Percentiles rank a stretch among this genome's conserved stretches.
phyloP scores from a whole-genome alignment of 169 alveolate genomes.

The Ichthyophthirius multifiliis region DNA sequence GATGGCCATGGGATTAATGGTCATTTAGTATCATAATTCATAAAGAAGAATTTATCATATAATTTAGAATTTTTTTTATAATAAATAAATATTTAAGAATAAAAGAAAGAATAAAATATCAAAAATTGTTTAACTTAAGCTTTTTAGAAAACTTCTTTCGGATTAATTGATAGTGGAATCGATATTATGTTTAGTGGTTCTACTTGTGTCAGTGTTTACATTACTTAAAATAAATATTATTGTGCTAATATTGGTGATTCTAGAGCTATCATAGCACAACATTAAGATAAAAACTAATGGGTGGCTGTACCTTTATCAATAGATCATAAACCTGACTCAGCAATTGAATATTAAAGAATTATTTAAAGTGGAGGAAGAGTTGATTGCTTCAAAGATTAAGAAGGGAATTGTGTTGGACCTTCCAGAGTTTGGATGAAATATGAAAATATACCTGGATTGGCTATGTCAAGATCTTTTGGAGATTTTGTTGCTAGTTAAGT shows the following conservation, averaged over 20 bases:
- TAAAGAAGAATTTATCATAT: conserved; percentile 56
- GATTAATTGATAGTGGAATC: conserved; percentile 31
- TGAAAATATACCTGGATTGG: conserved; percentile 69
- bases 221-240: conserved; percentile 45
- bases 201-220: conserved; percentile 60
- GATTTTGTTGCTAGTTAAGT: conserved; percentile 59
- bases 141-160: neutral
- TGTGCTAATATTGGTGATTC: conserved; percentile 79
- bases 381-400: conserved; percentile 36
- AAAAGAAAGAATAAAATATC: neutral
- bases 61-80: conserved; percentile 2
- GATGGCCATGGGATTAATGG: conserved; percentile 91
- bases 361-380: conserved; percentile 57
- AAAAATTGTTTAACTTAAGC: neutral
- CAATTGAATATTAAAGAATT: conserved; percentile 59
- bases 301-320: conserved; percentile 46
- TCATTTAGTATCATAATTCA: conserved; percentile 75
- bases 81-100: neutral
- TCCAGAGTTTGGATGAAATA: conserved; percentile 65
- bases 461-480: conserved; percentile 72
- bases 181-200: conserved; percentile 66
- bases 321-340: conserved; percentile 74
- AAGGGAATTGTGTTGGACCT: conserved; percentile 59
- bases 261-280: conserved; percentile 61
- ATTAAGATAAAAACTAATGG: conserved; percentile 23